Base-by-base conservation (phyloP, 306 rosid genomes). In the Trifolium dubium region DNA sequence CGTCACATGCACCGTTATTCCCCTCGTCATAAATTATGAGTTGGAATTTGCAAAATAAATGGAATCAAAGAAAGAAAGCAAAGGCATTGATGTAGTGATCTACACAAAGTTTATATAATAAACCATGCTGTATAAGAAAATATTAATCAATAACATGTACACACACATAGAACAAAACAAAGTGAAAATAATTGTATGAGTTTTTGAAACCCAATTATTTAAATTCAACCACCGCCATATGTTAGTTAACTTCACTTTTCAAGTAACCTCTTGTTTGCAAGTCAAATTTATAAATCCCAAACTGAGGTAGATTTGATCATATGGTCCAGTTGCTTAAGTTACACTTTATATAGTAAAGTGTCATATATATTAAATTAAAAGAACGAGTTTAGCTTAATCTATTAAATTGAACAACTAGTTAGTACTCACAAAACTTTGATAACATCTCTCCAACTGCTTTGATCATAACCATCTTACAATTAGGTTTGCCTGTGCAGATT, bases 1-100 rank as follows among this genome's bases (percentile, higher is more conserved):
- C 46, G 44, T 72, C 69, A 65, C 74, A 65, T 79, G 78, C 74
- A 64, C 31, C 34, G 72, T 37, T 51, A 44, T 51, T 77, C 41
- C 8, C 47, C 55, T 51, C 64, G 17, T 50, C 66, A 53, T 62
- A 17, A 18, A 19, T 28, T 28, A 47, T 15, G 56, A 37, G 46
- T 71, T 70, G 39, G 64, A 77, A 44, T 8, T 49, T 5, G 49
- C 71, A 77, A 64, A 44, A 64, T 64, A 64, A 64, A 64, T 32
- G 53, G 54, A 64, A 72, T 41, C 44, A 54, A 51, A 63, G 13
- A 64, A 77, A 37, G 37, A 69, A 2, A 12, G 23, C 76, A 47
- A 69, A 2, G 29, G 23, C 71, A 47, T 13, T 47, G 18, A 47
- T 47, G 3, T 8, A 47, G 0, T 54, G 32, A 40, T 39, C 34